Base-by-base conservation (phyloP, 306 rosid genomes). In the Cotoneaster glaucophyllus region DNA sequence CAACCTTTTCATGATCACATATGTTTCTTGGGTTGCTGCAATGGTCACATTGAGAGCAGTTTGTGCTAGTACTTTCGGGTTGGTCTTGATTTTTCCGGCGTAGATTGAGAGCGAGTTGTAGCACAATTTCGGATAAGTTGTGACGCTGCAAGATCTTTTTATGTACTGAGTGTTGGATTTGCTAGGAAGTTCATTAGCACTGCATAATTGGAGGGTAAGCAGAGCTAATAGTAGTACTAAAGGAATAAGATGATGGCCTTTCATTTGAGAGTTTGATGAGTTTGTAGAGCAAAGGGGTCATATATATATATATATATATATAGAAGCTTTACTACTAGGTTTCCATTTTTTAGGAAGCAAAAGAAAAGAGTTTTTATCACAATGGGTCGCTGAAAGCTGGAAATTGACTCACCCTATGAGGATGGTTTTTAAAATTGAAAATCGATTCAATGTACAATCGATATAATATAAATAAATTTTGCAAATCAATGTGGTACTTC, bases 31-130 rank as follows among this genome's bases (percentile, higher is more conserved):
- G 4, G 82, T 67, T 62, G 82, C 79, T 56, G 24, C 54, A 44
- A 82, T 80, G 67, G 69, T 64, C 69, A 85, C 70, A 8, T 80
- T 75, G 43, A 85, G 78, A 64, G 87, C 87, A 14, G 84, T 79
- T 18, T 62, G 56, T 24, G 87, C 78, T 8, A 86, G 59, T 6
- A 48, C n/a, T 56, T 81, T 83, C 19, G 87, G 85, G 69, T 59
- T 25, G 76, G 83, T 76, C 61, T 76, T 79, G 81, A 85, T 82
- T 26, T 80, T 74, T 22, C 29, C 19, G 3, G 88, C 84, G 56
- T 73, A 85, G 67, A 67, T 70, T 26, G 86, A 82, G 62, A 85
- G 86, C 8, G 84, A 77, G 15, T 17, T 66, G 82, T 67, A 85
- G 78, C 88, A 85, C 24, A 85, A 52, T 7, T 45, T 67, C 0